Percentiles rank a stretch among this genome's conserved stretches.
Conservation (phyloP, 106 monocot species). For the Platanthera guangdongensis region DNA sequence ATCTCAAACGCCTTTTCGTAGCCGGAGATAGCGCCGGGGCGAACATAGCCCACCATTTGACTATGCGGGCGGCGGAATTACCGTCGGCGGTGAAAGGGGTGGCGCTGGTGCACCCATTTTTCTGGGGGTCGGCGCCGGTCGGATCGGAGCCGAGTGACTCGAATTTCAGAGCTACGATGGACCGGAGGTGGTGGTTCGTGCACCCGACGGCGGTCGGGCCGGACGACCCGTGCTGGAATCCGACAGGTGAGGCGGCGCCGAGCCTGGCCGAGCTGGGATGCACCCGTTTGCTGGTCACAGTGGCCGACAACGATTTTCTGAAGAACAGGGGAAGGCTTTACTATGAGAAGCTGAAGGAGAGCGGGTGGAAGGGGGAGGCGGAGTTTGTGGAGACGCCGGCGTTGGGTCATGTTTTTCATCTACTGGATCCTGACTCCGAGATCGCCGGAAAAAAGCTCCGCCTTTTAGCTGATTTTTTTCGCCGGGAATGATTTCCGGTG, state of each 20-base stretch:
- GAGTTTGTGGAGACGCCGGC: slow-evolving; percentile 5
- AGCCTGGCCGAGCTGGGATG: slow-evolving; percentile 16
- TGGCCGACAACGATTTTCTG: slow-evolving; percentile 9
- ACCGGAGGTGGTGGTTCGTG: slow-evolving; percentile 26
- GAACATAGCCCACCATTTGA: slow-evolving; percentile 34
- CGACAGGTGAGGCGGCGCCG: slow-evolving; percentile 11
- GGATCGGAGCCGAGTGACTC: slow-evolving; percentile 25
- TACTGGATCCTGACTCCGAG: background rate
- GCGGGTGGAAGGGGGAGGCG: slow-evolving; percentile 3
- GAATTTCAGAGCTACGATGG: slow-evolving; percentile 12
- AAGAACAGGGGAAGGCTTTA: slow-evolving; percentile 7
- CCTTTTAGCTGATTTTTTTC: background rate
- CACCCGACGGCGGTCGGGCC: slow-evolving; percentile 11
- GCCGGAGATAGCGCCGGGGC: slow-evolving; percentile 52
- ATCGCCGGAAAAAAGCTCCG: background rate
- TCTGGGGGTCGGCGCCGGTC: slow-evolving; percentile 28
- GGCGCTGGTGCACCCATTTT: slow-evolving; percentile 13
- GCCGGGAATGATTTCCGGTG: background rate
- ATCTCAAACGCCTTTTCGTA: slow-evolving; percentile 33
- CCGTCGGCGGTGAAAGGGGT: slow-evolving; percentile 4
- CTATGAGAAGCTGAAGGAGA: slow-evolving; percentile 5
- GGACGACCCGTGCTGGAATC: slow-evolving; percentile 33
- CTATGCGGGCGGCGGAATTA: slow-evolving; percentile 12
- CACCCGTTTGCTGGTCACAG: slow-evolving; percentile 6
- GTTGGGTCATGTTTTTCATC: background rate